Evolutionary conservation across 441 rosid species (phyloP).

Genomic region (Erysimum cheiri): DNA sequence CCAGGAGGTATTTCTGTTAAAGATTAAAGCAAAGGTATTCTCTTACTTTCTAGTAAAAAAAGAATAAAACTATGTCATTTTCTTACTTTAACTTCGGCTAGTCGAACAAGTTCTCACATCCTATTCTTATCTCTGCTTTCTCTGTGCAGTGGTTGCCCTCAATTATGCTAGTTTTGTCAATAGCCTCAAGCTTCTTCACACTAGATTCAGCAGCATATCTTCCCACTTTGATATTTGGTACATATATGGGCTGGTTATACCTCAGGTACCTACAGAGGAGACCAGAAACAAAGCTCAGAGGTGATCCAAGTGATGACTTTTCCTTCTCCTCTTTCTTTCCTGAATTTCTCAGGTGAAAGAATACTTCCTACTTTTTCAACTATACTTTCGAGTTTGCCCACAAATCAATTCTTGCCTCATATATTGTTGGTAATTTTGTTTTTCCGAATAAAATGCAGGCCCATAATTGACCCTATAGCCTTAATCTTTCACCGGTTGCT

Average conservation of each 20-base stretch:
- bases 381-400: conserved; percentile 1
- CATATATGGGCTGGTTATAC: conserved; percentile 91
- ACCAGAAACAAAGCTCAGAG: conserved; percentile 87
- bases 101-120: conserved; percentile 33
- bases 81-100: conserved; percentile 12
- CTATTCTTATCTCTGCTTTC: conserved; percentile 33
- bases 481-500: conserved; percentile 78
- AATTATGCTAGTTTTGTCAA: conserved; percentile 63
- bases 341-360: conserved; percentile 72
- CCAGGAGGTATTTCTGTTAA: conserved; percentile 76
- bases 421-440: conserved; percentile 27
- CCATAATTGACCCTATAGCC: conserved; percentile 79
- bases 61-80: conserved; percentile 9
- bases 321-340: conserved; percentile 94
- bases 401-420: conserved; percentile 10
- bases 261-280: conserved; percentile 86
- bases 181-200: conserved; percentile 78
- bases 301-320: conserved; percentile 95
- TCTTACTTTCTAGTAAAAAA: conserved; percentile 6
- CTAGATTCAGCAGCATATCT: conserved; percentile 74
- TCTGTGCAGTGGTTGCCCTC: conserved; percentile 94
- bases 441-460: conserved; percentile 51
- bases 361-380: neutral
- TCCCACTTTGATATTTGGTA: conserved; percentile 89
- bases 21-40: conserved; percentile 86